Evolutionary conservation across 495 filamentous ascomycete species (phyloP).

Genomic region (Aspergillus wentii): DNA sequence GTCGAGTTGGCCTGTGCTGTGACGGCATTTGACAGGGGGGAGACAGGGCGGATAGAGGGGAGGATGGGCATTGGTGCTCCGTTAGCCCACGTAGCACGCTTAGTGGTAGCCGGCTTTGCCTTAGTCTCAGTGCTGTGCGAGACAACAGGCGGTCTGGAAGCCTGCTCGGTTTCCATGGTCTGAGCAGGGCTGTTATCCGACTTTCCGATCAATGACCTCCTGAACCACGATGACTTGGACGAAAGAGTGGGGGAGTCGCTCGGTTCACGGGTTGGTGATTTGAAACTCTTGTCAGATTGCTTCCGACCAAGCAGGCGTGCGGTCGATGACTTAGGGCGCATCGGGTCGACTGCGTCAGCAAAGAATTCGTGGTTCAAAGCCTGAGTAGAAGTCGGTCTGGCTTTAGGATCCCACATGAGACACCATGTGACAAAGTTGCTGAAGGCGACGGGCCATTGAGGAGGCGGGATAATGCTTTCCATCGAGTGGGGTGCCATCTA

Average conservation of each 20-base stretch:
- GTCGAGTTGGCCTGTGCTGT: conserved; percentile 73
- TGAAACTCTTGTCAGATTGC: conserved; percentile 70
- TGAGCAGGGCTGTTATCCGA: conserved; percentile 51
- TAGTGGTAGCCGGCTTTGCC: conserved; percentile 54
- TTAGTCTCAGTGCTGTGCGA: conserved; percentile 56
- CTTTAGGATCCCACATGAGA: conserved; percentile 98
- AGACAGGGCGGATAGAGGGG: conserved; percentile 92
- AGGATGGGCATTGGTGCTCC: conserved; percentile 96
- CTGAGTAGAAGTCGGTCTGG: conserved; percentile 88
- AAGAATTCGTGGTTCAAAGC: conserved; percentile 95
- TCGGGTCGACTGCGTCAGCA: conserved; percentile 86
- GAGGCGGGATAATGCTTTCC: conserved; percentile 85
- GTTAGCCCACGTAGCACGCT: conserved; percentile 86
- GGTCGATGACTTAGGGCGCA: conserved; percentile 86
- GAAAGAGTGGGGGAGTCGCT: conserved; percentile 63
- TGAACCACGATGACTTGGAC: conserved; percentile 92
- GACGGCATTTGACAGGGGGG: conserved; percentile 85
- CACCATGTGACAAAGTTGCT: conserved; percentile 97
- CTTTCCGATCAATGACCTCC: conserved; percentile 80
- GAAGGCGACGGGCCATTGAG: conserved; percentile 87
- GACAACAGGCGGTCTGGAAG: conserved; percentile 38
- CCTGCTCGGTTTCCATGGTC: conserved; percentile 30
- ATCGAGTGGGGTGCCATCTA: conserved; percentile 97
- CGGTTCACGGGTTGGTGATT: conserved; percentile 56
- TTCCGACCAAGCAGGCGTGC: conserved; percentile 82